A percentile compares a stretch with the other conserved stretches of the same genome.
phyloP scores from a whole-genome alignment of 495 filamentous ascomycete genomes.

The Astrothelium macrocarpum region DNA sequence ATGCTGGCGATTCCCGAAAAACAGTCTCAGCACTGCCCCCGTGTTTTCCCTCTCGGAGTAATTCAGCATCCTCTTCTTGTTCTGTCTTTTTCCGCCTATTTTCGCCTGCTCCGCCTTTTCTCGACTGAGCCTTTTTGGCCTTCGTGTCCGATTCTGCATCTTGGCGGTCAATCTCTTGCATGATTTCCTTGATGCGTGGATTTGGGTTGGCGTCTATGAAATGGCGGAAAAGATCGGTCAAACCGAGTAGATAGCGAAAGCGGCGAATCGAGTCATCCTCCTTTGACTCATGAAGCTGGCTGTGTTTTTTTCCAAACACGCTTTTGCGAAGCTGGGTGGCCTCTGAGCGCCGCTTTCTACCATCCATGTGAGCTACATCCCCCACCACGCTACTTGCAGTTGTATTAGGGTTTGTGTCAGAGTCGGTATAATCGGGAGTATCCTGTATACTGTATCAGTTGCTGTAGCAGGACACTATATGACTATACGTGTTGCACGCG shows the following conservation, averaged over 20 bases:
- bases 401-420: slow-evolving; percentile 86
- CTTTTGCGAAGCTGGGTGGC: slow-evolving; percentile 79
- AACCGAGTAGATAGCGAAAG: slow-evolving; percentile 89
- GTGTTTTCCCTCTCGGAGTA: slow-evolving; percentile 81
- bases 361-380: slow-evolving; percentile 55
- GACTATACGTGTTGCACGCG: too few species aligned
- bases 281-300: slow-evolving; percentile 82
- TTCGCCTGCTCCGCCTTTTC: slow-evolving; percentile 75
- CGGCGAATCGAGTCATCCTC: slow-evolving; percentile 92
- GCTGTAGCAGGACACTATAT: too few species aligned
- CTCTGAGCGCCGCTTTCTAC: slow-evolving; percentile 74
- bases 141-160: slow-evolving; percentile 64
- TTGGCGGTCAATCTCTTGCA: slow-evolving; percentile 85
- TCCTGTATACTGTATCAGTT: slow-evolving; percentile 10
- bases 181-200: slow-evolving; percentile 80
- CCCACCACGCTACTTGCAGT: slow-evolving; percentile 80
- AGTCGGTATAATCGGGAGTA: slow-evolving; percentile 45
- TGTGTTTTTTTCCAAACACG: slow-evolving; percentile 90
- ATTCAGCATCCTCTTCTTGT: slow-evolving; percentile 94
- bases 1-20: slow-evolving; percentile 85
- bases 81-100: slow-evolving; percentile 81
- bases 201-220: slow-evolving; percentile 98
- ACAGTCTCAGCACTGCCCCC: slow-evolving; percentile 78
- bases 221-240: slow-evolving; percentile 96
- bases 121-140: slow-evolving; percentile 59